Evolutionary conservation across 495 filamentous ascomycete species (phyloP).

Genomic region (Trichocladium uniseriatum): DNA sequence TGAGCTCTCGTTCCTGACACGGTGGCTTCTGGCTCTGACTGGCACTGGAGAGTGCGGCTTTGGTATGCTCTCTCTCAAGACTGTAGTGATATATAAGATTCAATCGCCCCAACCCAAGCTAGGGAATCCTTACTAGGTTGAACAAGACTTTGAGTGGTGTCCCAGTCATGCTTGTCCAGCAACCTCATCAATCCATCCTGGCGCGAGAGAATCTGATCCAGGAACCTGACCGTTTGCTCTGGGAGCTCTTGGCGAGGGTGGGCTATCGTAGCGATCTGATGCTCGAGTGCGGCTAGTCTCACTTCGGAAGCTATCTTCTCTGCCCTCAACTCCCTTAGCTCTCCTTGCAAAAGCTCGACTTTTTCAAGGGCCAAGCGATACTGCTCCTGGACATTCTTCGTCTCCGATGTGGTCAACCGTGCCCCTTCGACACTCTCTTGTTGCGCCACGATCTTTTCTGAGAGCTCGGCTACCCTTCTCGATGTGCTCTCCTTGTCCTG

Average conservation of each 20-base stretch:
- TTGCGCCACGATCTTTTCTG: conserved; percentile 1
- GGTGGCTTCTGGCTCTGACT: too few species aligned
- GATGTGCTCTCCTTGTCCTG: conserved; percentile 5
- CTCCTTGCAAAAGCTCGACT: conserved; percentile 12
- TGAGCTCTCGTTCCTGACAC: not conserved
- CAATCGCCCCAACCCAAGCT: too few species aligned
- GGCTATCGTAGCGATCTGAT: not conserved
- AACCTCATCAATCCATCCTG: conserved; percentile 10
- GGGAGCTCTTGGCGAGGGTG: not conserved
- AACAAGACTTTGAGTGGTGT: not conserved
- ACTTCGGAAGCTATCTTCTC: conserved; percentile 6
- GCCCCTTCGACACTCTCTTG: conserved; percentile 7
- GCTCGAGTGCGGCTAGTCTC: conserved; percentile 12
- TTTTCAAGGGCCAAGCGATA: conserved; percentile 6
- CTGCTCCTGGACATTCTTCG: conserved; percentile 11
- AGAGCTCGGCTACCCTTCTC: conserved; percentile 3
- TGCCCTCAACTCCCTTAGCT: conserved; percentile 11
- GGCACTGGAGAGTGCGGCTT: not conserved
- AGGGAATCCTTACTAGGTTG: too few species aligned
- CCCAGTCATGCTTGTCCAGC: conserved; percentile 3
- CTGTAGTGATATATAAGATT: too few species aligned
- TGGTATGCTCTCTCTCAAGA: too few species aligned
- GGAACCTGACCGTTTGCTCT: conserved; percentile 1
- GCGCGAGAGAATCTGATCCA: conserved; percentile 7
- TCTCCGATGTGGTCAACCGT: conserved; percentile 3